Conservation (phyloP, 78 protist genomes). For the Speleostelium caveatum region DNA sequence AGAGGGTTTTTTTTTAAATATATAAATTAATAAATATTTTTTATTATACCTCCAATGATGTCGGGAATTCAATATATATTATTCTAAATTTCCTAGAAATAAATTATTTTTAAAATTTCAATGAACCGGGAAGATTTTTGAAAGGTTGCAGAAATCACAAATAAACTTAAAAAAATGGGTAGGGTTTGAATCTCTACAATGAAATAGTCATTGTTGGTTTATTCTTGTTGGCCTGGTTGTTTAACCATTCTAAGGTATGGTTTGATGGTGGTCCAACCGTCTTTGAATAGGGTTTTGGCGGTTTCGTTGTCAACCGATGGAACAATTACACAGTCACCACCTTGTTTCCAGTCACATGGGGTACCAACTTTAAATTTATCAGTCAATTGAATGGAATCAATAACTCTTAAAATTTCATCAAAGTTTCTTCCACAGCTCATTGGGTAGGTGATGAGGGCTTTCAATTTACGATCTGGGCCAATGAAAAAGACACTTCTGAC, state of each 20-base stretch:
- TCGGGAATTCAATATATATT: too few relatives aligned
- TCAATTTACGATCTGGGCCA: constrained; percentile 75
- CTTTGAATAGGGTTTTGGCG: constrained; percentile 77
- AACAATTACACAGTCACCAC: constrained; percentile 79
- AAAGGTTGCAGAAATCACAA: too few relatives aligned
- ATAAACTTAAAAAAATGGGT: too few relatives aligned
- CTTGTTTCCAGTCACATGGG: constrained; percentile 89
- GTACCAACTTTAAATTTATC: constrained; percentile 85
- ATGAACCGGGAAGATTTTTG: too few relatives aligned
- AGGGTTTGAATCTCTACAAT: too few relatives aligned
- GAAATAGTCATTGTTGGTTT: too few relatives aligned
- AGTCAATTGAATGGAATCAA: constrained; percentile 90
- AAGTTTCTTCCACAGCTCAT: constrained; percentile 76
- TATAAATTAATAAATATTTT: too few relatives aligned
- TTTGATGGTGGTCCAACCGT: constrained; percentile 23
- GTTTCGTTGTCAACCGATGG: constrained; percentile 81
- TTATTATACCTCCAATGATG: too few relatives aligned
- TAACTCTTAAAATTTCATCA: constrained; percentile 86
- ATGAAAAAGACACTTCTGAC: constrained; percentile 86
- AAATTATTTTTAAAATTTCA: too few relatives aligned
- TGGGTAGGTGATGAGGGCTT: constrained; percentile 87
- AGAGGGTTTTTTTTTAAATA: too few relatives aligned
- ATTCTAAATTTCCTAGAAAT: too few relatives aligned
- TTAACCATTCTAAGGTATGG: constrained; percentile 51
- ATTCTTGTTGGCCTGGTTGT: constrained; percentile 35